phyloP scores from a whole-genome alignment of 164 flowering plant genomes.

The Kalanchoe fedtschenkoi region DNA sequence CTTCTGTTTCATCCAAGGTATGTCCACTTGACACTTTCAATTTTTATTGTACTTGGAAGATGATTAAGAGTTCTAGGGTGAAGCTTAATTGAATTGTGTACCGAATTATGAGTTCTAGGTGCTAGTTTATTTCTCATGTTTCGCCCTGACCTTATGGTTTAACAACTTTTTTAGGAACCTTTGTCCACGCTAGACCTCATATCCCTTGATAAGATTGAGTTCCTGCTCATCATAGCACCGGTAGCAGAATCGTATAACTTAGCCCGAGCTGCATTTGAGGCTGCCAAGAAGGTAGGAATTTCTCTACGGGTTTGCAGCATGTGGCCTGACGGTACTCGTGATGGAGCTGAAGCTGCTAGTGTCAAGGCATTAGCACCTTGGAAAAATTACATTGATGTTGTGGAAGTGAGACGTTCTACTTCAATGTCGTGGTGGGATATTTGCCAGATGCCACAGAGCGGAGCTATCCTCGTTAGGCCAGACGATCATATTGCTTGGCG shows the following conservation, averaged over 20 bases:
- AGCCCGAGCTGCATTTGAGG: slow-evolving; percentile 56
- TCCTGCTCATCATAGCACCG: slow-evolving; percentile 80
- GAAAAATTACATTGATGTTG: slow-evolving; percentile 45
- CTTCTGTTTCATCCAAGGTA: slow-evolving; percentile 37
- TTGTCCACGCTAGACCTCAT: slow-evolving; percentile 79
- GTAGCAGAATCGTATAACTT: slow-evolving; percentile 43
- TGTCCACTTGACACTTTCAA: neutral
- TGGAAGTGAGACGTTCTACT: slow-evolving; percentile 28
- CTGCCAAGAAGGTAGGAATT: slow-evolving; percentile 42
- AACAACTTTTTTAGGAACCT: slow-evolving; percentile 25
- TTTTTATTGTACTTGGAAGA: neutral
- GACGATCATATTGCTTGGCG: slow-evolving; percentile 95
- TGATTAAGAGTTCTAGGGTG: neutral
- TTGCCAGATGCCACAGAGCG: slow-evolving; percentile 53
- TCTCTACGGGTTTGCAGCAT: slow-evolving; percentile 49
- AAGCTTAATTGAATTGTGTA: neutral
- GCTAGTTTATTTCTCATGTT: neutral
- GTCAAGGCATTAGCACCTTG: slow-evolving; percentile 32
- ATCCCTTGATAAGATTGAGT: slow-evolving; percentile 51
- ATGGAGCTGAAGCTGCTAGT: slow-evolving; percentile 16
- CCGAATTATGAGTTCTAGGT: neutral
- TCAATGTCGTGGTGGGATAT: slow-evolving; percentile 76
- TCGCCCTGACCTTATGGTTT: neutral
- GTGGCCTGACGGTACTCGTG: slow-evolving; percentile 43
- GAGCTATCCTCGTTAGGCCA: slow-evolving; percentile 88